Base-by-base conservation (phyloP, 2,329 filamentous ascomycete genomes). In the Dothiorella sarmentorum region DNA sequence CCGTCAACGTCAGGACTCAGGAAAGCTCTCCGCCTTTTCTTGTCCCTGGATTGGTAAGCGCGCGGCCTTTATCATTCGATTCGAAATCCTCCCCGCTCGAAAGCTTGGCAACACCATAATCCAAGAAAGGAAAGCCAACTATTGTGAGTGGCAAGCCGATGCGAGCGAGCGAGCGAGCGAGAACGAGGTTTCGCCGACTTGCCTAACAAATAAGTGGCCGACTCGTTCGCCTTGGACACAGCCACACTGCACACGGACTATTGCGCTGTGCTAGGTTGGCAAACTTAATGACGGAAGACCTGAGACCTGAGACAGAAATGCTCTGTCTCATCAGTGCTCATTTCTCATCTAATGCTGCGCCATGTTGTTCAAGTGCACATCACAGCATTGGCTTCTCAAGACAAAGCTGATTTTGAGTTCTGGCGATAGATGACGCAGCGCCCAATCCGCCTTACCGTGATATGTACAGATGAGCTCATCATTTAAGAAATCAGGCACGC, bases 341-440 rank as follows among this genome's bases (percentile, higher is more conserved):
- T 43, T 26, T 20, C 15, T 26, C 11, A 11, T 15, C 40, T 42
- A 7, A 4, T n/a, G 40, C 40, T 7, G 11, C 40, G 40, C 20
- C 40, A 26, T 13, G 40, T 9, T 43, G 40, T 22, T 43, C n/a
- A 15, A 43, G 26, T 40, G 37, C 24, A 22, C 40, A 43, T 11
- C 3, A 5, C 27, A 10, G 35, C 35, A 18, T 38, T n/a, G n/a
- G n/a, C 13, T 11, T 11, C n/a, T 37, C 13, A 17, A 4, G 13
- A 42, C 17, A 18, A 20, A 18, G 38, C 15, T 15, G 18, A 11
- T 13, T 29, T 11, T n/a, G n/a, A n/a, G n/a, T n/a, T n/a, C n/a
- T n/a, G n/a, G 37, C 45, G 45, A 35, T 51, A 20, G 49, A 53
- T 53, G 49, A 53, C 49, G 49, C 49, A 53, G 22, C 49, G 29